These are phyloP conservation scores for Anisodus acutangulus DNA, from an alignment of 257 asterid genomes.

Conservation along the genomic window DNA sequence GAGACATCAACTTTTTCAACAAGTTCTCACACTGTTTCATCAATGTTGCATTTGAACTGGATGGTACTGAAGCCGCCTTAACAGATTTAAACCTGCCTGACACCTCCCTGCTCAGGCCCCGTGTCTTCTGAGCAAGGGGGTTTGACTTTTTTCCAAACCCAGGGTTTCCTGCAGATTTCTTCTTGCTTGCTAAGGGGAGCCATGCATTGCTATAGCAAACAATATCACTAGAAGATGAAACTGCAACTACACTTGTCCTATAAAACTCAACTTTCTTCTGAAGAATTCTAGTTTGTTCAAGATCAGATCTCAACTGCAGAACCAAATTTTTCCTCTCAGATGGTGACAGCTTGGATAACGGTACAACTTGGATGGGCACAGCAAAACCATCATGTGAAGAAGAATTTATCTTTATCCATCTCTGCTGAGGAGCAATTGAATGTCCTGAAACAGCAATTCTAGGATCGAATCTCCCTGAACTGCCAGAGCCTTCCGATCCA, in stretches of 20 bases:
- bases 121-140: conserved; percentile 38
- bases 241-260: conserved; percentile 49
- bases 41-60: conserved; percentile 43
- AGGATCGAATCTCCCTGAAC: conserved; percentile 55
- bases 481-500: conserved; percentile 78
- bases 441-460: conserved; percentile 44
- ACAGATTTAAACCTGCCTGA: conserved; percentile 68
- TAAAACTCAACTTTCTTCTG: conserved; percentile 56
- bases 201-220: conserved; percentile 51
- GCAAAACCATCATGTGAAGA: conserved; percentile 71
- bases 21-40: conserved; percentile 71
- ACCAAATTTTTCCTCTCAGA: conserved; percentile 63
- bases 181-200: conserved; percentile 43
- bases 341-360: conserved; percentile 59
- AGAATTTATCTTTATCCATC: conserved; percentile 75
- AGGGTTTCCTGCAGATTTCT: conserved; percentile 49
- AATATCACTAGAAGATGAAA: conserved; percentile 59
- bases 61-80: conserved; percentile 34
- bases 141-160: conserved; percentile 44
- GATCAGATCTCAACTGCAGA: conserved; percentile 70
- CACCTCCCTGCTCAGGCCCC: conserved; percentile 58
- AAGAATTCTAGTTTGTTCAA: conserved; percentile 58
- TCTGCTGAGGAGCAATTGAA: conserved; percentile 57
- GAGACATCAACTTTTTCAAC: conserved; percentile 73
- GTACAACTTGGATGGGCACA: conserved; percentile 65